These are phyloP conservation scores for Colletotrichum truncatum DNA, from an alignment of 2,329 filamentous ascomycete species.

Conservation along the genomic window DNA sequence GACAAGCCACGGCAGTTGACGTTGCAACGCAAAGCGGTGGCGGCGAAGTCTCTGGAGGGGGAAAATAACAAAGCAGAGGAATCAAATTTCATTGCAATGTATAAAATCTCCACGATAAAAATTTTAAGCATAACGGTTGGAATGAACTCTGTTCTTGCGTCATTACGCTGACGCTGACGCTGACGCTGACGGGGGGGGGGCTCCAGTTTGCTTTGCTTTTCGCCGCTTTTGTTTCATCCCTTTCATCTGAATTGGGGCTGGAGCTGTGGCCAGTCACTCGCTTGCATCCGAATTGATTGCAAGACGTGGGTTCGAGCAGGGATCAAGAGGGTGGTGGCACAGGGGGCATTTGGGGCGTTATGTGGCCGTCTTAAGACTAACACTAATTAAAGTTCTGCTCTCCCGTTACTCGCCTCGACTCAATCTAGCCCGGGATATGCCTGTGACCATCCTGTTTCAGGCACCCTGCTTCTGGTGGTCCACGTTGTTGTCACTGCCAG, in stretches of 20 bases:
- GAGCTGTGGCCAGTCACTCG: not conserved
- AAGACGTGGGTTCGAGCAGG: slow-evolving; percentile 4
- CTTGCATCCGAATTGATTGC: slow-evolving; percentile 25
- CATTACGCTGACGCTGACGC: not conserved
- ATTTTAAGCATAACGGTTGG: slow-evolving; percentile 19
- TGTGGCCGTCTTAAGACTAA: not conserved
- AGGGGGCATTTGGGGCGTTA: not conserved
- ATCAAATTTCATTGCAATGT: not conserved
- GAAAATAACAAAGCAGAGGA: not conserved
- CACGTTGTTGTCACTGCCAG: not conserved
- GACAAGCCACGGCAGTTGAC: not conserved
- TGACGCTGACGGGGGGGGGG: too few relatives aligned
- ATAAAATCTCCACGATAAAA: not conserved
- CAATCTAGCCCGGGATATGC: not conserved
- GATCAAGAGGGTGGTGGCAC: not conserved
- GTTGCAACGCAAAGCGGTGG: not conserved
- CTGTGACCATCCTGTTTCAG: slow-evolving; percentile 18
- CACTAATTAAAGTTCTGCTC: slow-evolving; percentile 11
- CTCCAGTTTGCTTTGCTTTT: slow-evolving; percentile 4
- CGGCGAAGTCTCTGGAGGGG: not conserved
- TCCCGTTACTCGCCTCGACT: slow-evolving; percentile 5
- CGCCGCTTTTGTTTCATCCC: slow-evolving; percentile 17
- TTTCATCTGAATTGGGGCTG: slow-evolving; percentile 1
- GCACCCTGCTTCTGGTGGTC: not conserved
- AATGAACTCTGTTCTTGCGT: not conserved